Evolutionary conservation across 495 filamentous ascomycete genomes (phyloP), one percentile per base, ranked within the genome.

Genomic region (Trichocladium antarcticum): DNA sequence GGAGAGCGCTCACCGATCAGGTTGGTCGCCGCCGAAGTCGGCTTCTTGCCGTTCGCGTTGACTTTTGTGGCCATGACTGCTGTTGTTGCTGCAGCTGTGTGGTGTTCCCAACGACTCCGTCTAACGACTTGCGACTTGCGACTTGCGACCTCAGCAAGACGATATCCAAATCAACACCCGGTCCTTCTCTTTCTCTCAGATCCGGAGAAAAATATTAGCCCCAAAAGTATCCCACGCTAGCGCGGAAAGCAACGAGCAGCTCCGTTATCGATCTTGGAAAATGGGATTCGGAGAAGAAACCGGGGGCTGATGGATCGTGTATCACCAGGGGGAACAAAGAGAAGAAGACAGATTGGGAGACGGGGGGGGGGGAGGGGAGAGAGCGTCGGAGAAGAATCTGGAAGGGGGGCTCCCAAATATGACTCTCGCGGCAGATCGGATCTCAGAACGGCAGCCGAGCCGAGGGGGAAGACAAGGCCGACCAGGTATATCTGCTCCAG

Each of bases 1-100:
- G 43, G 21, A 44, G 47, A n/a, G n/a, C n/a, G 45, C 72, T 61
- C 76, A 94, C 90, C 90, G 62, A 98, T 95, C 50, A 98, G 67
- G 64, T 97, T 96, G 12, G 87, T 90, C 27, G 92, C 89, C 50
- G 83, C 83, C 29, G 88, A 87, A 34, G 89, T 75, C 58, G 83
- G 82, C 74, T 85, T 80, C 67, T 82, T 88, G 65, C 81, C 79
- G 62, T 84, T 77, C 42, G 37, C 45, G 47, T 79, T 79, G 58
- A 75, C 60, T 46, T 66, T 72, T 19, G 63, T 63, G 48, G 67
- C 64, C 69, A 72, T 73, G 22, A 43, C 44, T 52, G 22, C 40
- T 35, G 32, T 48, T 47, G 40, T 2, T 32, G 12, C 10, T 51
- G 37, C 47, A 19, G 37, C 1, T 39, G 6, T 35, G 5, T 44